These are phyloP conservation scores for Boletus sensibilis DNA, from an alignment of 768 basidiomycete species.

Conservation along the genomic window DNA sequence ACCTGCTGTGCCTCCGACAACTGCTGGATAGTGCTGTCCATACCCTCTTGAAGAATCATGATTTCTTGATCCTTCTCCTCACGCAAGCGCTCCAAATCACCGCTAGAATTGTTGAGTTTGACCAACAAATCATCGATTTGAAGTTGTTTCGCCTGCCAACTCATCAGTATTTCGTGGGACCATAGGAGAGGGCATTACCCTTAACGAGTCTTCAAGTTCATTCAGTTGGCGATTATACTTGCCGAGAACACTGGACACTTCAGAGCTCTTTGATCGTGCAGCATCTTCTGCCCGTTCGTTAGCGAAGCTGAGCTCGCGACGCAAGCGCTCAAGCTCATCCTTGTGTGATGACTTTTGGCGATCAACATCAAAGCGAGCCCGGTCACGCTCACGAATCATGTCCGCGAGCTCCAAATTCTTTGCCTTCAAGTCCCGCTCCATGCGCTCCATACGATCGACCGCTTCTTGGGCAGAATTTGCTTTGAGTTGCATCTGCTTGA, in stretches of 20 bases:
- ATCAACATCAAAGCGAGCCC: slow-evolving; percentile 94
- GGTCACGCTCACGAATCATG: slow-evolving; percentile 97
- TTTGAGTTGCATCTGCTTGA: slow-evolving; percentile 96
- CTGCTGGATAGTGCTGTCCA: slow-evolving; percentile 89
- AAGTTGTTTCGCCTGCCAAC: slow-evolving; percentile 80
- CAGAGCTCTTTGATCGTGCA: slow-evolving; percentile 85
- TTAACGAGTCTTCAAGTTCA: slow-evolving; percentile 93
- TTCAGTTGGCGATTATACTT: slow-evolving; percentile 96
- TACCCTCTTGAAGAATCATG: slow-evolving; percentile 89
- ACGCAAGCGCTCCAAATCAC: slow-evolving; percentile 75
- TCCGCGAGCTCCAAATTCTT: slow-evolving; percentile 98
- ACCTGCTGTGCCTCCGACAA: slow-evolving; percentile 87
- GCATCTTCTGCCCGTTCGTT: slow-evolving; percentile 98
- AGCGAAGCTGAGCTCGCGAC: slow-evolving; percentile 89
- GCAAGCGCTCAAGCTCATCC: slow-evolving; percentile 89
- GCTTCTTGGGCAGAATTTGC: slow-evolving; percentile 98
- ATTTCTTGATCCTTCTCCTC: slow-evolving; percentile 99
- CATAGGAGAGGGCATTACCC: slow-evolving; percentile 48
- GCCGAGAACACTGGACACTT: slow-evolving; percentile 81
- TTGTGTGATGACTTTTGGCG: slow-evolving; percentile 91
- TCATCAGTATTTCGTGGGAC: slow-evolving; percentile 12
- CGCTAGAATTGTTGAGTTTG: slow-evolving; percentile 72
- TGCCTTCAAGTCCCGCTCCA: slow-evolving; percentile 97
- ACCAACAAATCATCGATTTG: slow-evolving; percentile 91
- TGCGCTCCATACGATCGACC: slow-evolving; percentile 96